Evolutionary conservation across 768 basidiomycete genomes (phyloP).

Genomic region (Suillus cothurnatus): DNA sequence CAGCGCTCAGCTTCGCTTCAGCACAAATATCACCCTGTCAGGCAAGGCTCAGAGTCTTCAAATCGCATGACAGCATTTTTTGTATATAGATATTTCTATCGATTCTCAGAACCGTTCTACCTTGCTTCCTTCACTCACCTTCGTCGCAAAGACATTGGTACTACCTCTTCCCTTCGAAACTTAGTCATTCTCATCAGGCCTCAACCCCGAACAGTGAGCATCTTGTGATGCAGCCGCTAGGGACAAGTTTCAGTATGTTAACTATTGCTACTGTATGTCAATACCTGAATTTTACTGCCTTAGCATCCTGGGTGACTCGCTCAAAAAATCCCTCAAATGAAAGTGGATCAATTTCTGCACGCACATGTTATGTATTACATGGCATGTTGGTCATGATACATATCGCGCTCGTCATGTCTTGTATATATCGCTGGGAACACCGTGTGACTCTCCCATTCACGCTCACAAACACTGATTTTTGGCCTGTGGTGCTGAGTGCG

Average conservation of each 20-base stretch:
- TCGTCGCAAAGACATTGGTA: neutral
- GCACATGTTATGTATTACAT: neutral
- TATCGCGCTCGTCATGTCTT: too few relatives aligned
- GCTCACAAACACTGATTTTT: too few relatives aligned
- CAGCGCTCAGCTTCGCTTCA: too few relatives aligned
- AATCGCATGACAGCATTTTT: too few relatives aligned
- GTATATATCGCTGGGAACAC: too few relatives aligned
- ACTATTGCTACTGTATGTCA: neutral
- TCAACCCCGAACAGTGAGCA: neutral
- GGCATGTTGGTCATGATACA: slow-evolving; percentile 15
- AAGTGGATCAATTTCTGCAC: neutral
- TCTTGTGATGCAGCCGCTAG: neutral
- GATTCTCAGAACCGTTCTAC: too few relatives aligned
- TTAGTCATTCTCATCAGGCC: neutral
- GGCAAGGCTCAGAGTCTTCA: too few relatives aligned
- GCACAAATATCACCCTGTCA: too few relatives aligned
- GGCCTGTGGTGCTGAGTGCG: too few relatives aligned
- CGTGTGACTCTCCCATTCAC: too few relatives aligned
- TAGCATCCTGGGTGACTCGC: neutral
- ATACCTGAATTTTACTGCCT: neutral
- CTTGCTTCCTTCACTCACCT: too few relatives aligned
- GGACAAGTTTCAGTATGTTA: neutral
- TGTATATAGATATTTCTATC: too few relatives aligned
- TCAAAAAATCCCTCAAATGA: neutral
- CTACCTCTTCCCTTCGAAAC: neutral